These are phyloP conservation scores for Tetradesmus lagerheimii DNA, from an alignment of 139 green algal genomes.

Conservation along the genomic window DNA sequence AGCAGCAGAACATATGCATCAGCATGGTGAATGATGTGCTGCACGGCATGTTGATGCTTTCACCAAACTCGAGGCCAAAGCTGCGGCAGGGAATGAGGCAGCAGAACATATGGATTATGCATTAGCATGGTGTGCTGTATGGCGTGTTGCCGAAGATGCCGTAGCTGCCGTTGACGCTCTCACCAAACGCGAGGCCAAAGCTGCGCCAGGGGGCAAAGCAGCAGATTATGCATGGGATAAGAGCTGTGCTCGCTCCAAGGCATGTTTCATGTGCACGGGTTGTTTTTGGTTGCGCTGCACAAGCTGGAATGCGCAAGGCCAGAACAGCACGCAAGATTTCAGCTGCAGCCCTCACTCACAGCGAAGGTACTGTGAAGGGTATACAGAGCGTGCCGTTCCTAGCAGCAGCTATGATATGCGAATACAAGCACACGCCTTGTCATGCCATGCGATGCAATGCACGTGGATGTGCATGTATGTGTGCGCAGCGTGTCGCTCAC, in stretches of 20 bases:
- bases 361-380: no score
- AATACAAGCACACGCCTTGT: no score
- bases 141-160: slow-evolving; percentile 42
- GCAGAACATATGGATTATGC: background rate
- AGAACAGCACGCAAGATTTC: no score
- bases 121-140: no score
- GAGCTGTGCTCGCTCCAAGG: no score
- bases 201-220: background rate
- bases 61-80: slow-evolving; percentile 28
- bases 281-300: no score
- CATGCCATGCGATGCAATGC: background rate
- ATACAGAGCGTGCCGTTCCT: no score
- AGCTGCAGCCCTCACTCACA: no score
- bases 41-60: background rate
- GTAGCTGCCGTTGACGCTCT: background rate
- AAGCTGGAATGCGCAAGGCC: no score
- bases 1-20: background rate
- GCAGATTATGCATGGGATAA: background rate
- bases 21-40: background rate
- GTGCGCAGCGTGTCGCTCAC: background rate
- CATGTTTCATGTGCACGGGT: no score
- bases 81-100: background rate
- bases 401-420: no score
- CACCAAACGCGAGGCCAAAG: slow-evolving; percentile 30
- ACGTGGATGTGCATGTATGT: no score